phyloP scores from a whole-genome alignment of 2,329 filamentous ascomycete genomes.

The Talaromyces sp. region DNA sequence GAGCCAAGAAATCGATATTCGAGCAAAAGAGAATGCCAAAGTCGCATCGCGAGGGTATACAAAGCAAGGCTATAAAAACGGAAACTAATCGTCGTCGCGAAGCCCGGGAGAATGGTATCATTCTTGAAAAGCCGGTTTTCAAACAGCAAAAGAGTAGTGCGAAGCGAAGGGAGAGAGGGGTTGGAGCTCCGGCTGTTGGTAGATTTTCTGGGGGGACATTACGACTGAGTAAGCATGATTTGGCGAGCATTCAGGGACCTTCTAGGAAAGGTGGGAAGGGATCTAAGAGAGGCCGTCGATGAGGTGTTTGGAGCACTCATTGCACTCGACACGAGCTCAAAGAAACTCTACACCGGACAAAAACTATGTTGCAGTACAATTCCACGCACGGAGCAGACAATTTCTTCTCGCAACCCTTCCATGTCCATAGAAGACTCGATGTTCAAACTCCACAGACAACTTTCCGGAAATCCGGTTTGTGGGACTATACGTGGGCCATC shows the following conservation, averaged over 20 bases:
- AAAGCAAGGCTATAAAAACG: conserved; percentile 56
- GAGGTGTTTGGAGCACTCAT: not conserved
- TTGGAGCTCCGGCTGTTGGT: conserved; percentile 75
- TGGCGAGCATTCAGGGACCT: conserved; percentile 62
- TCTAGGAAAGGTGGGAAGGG: conserved; percentile 27
- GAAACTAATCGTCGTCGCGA: conserved; percentile 70
- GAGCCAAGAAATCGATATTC: conserved; percentile 69
- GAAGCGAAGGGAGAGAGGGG: conserved; percentile 53
- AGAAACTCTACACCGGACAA: too few species aligned
- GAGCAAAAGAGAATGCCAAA: conserved; percentile 81
- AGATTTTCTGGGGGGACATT: conserved; percentile 74
- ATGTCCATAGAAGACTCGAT: too few species aligned
- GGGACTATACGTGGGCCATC: not conserved
- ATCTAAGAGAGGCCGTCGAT: conserved; percentile 32
- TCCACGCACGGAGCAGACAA: too few species aligned
- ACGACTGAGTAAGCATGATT: conserved; percentile 70
- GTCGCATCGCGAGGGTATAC: conserved; percentile 78
- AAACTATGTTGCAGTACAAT: too few species aligned
- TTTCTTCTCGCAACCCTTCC: too few species aligned
- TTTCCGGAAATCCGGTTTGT: not conserved
- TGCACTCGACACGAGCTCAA: not conserved
- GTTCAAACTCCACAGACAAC: too few species aligned
- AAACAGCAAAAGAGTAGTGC: conserved; percentile 31
- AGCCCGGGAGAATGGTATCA: conserved; percentile 83
- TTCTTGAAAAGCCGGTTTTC: conserved; percentile 61